These are phyloP conservation scores for Aspergillus campestris DNA, from an alignment of 495 filamentous ascomycete species.

Conservation along the genomic window DNA sequence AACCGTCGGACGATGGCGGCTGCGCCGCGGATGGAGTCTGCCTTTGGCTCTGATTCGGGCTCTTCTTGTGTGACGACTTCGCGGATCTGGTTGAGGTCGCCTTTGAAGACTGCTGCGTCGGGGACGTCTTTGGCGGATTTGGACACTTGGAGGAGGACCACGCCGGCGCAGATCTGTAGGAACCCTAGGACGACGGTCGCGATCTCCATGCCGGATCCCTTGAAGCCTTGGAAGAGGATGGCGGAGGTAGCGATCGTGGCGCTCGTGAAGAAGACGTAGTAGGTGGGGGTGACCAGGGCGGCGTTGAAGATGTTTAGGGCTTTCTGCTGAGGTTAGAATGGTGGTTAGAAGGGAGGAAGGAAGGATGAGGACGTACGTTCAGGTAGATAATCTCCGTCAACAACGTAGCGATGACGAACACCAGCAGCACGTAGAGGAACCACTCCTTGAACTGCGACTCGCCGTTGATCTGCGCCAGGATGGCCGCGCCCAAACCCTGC, in stretches of 20 bases:
- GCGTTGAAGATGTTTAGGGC: conserved; percentile 96
- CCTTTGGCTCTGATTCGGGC: conserved; percentile 90
- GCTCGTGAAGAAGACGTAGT: conserved; percentile 96
- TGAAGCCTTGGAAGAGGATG: conserved; percentile 89
- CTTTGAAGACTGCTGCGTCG: conserved; percentile 84
- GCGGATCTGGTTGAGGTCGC: conserved; percentile 88
- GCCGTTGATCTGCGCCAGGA: conserved; percentile 77
- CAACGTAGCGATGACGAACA: conserved; percentile 81
- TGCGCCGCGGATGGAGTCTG: conserved; percentile 88
- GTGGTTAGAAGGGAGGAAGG: background rate
- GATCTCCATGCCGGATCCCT: conserved; percentile 72
- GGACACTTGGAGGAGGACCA: conserved; percentile 94
- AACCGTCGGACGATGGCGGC: conserved; percentile 84
- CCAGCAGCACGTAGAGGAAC: conserved; percentile 89
- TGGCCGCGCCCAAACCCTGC: conserved; percentile 86
- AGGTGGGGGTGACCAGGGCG: conserved; percentile 92
- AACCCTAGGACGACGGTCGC: conserved; percentile 89
- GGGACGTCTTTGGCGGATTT: conserved; percentile 97
- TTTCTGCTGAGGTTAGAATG: conserved; percentile 60
- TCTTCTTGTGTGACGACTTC: conserved; percentile 92
- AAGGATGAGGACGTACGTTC: conserved; percentile 59
- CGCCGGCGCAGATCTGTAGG: conserved; percentile 86
- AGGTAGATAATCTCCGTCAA: conserved; percentile 90
- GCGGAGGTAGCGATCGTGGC: conserved; percentile 91
- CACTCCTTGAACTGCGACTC: conserved; percentile 88